Base-by-base conservation (phyloP, 192 early-diverging fungal species). In the Physocladia obscura region DNA sequence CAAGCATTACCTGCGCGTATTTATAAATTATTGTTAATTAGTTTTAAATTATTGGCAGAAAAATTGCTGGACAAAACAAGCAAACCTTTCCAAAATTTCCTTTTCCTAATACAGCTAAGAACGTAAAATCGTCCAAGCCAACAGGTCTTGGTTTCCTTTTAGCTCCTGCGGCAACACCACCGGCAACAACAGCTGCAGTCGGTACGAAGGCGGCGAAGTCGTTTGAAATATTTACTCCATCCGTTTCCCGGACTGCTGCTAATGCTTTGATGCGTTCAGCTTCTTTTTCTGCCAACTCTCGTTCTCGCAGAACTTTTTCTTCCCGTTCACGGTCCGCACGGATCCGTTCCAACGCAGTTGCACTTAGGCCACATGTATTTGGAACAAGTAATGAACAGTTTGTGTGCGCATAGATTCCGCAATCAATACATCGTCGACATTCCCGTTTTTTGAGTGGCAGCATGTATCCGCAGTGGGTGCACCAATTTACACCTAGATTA, bases 401-500 rank as follows among this genome's bases (percentile, higher is more conserved):
- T 32, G 87, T 81, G 75, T 99, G 97, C 68, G 92, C 92, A 1
- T 89, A 84, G 37, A 86, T 73, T 35, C 76, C 71, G 80, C 97
- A 99, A 79, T 98, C 96, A 59, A 79, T 69, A 71, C 77, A 85
- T 61, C 57, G 64, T 32, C 74, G 67, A 34, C 82, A 79, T 48
- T 82, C 83, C 19, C 83, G 87, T 74, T 88, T 89, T 54, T 93
- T 79, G 90, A 21, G 97, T 22, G 96, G 86, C 36, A 99, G 88
- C 90, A 99, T 92, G 48, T 88, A 92, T 31, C 97, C 97, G 81
- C 97, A 99, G 79, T 99, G 97, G 65, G 89, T 92, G 76, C 97
- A 99, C 97, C 97, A 99, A 75, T 88, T 86, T 38, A 91, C 92
- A 27, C 86, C 89, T 52, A 94, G 83, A 59, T 90, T 93, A 35